Conservation (phyloP, 1,139 yeast genomes). For the Hanseniaspora sp. region DNA sequence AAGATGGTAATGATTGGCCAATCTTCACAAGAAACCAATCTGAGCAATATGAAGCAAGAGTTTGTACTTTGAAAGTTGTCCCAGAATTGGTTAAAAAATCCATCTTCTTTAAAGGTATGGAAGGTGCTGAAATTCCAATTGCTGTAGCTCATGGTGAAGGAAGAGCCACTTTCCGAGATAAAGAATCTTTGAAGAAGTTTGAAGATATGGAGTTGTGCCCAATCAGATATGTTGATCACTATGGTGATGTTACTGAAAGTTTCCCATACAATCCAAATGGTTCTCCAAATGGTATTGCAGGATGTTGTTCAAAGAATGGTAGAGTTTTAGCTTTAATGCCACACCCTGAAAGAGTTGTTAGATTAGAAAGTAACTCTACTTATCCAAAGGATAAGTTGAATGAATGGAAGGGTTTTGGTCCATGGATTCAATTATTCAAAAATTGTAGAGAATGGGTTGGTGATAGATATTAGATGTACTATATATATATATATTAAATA, state of each 20-base stretch:
- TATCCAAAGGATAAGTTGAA: constrained; percentile 61
- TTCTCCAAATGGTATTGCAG: constrained; percentile 85
- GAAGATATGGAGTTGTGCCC: constrained; percentile 45
- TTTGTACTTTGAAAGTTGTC: constrained; percentile 32
- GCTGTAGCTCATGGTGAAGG: constrained; percentile 99
- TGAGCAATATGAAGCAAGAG: constrained; percentile 96
- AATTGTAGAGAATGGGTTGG: constrained; percentile 94
- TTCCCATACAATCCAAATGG: constrained; percentile 97
- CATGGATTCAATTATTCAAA: constrained; percentile 90
- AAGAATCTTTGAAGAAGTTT: constrained; percentile 37
- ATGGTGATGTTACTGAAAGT: constrained; percentile 67
- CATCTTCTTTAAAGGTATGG: constrained; percentile 80
- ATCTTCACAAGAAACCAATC: constrained; percentile 80
- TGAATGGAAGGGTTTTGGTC: constrained; percentile 67
- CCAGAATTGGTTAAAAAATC: constrained; percentile 59
- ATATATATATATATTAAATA: background rate
- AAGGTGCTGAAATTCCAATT: constrained; percentile 83
- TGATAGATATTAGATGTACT: background rate
- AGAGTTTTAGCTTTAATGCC: constrained; percentile 99
- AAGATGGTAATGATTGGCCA: constrained; percentile 83
- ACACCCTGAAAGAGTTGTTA: constrained; percentile 91
- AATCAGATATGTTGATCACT: constrained; percentile 78
- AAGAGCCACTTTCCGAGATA: constrained; percentile 53
- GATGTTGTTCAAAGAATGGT: constrained; percentile 80
- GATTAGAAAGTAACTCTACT: constrained; percentile 84